Percentiles rank a stretch among this genome's conserved stretches.
phyloP scores from a whole-genome alignment of 2,329 filamentous ascomycete species.

The Aplosporella prunicola region DNA sequence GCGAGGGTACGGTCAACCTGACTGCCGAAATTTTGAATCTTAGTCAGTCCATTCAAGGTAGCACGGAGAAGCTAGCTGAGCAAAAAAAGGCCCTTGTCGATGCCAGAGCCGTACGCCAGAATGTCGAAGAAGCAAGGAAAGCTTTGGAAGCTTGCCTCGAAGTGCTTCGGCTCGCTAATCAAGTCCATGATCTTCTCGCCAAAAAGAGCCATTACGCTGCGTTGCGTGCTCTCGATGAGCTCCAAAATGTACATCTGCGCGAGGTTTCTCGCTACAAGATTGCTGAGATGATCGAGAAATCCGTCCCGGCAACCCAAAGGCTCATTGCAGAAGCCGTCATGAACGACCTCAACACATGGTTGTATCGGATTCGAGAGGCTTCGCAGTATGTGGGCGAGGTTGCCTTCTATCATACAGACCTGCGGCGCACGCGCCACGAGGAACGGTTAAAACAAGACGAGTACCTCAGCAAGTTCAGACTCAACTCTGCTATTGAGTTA shows the following conservation, averaged over 20 bases:
- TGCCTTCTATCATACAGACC: conserved; percentile 90
- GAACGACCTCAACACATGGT: conserved; percentile 93
- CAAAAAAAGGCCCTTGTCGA: conserved; percentile 94
- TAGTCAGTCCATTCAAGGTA: conserved; percentile 89
- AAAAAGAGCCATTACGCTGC: conserved; percentile 96
- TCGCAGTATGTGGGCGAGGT: conserved; percentile 95
- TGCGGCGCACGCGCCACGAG: conserved; percentile 72
- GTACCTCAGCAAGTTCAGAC: conserved; percentile 71
- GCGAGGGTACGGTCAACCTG: conserved; percentile 79
- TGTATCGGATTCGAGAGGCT: conserved; percentile 88
- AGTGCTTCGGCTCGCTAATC: conserved; percentile 84
- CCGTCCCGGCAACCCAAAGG: conserved; percentile 84
- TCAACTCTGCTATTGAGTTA: conserved; percentile 92
- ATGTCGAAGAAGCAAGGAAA: conserved; percentile 85
- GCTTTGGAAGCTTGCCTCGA: conserved; percentile 85
- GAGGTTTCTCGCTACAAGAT: conserved; percentile 92
- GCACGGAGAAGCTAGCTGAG: conserved; percentile 85
- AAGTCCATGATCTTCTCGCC: conserved; percentile 81
- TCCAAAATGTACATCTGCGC: conserved; percentile 92
- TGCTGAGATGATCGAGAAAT: conserved; percentile 90
- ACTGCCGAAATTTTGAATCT: conserved; percentile 86
- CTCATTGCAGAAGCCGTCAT: conserved; percentile 95
- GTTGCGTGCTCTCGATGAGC: conserved; percentile 83
- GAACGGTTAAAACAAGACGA: conserved; percentile 68
- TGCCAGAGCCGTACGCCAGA: conserved; percentile 82